A percentile compares a stretch with the other conserved stretches of the same genome.
Conservation (phyloP, 352 stramenopile species). For the Thalassiosira mediterranea region DNA sequence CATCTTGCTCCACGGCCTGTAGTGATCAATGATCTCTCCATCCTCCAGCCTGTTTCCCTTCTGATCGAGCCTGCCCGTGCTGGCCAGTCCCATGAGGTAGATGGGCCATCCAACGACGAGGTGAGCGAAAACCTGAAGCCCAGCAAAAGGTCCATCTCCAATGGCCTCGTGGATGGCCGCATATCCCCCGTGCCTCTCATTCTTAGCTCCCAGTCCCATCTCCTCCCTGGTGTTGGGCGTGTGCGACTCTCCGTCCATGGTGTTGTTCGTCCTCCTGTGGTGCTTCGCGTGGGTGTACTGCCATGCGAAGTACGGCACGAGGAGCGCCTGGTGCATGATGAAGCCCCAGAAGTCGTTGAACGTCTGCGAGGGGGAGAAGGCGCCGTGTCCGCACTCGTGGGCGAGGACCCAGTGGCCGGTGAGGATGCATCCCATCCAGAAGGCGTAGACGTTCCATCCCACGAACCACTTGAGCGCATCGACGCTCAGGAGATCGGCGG, state of each 20-base stretch:
- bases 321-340: slow-evolving; percentile 94
- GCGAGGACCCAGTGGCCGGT: slow-evolving; percentile 97
- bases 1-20: slow-evolving; percentile 93
- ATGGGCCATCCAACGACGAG: slow-evolving; percentile 94
- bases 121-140: slow-evolving; percentile 92
- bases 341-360: slow-evolving; percentile 96
- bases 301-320: slow-evolving; percentile 99
- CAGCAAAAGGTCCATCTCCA: slow-evolving; percentile 91
- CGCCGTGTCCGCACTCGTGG: slow-evolving; percentile 97
- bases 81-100: slow-evolving; percentile 96
- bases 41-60: slow-evolving; percentile 68
- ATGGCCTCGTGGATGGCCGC: slow-evolving; percentile 87
- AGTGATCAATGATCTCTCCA: slow-evolving; percentile 89
- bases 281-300: slow-evolving; percentile 88
- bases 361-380: slow-evolving; percentile 91
- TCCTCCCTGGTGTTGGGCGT: slow-evolving; percentile 89
- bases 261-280: slow-evolving; percentile 84
- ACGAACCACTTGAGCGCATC: slow-evolving; percentile 65
- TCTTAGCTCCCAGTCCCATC: slow-evolving; percentile 68
- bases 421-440: slow-evolving; percentile 95
- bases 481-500: slow-evolving; percentile 43
- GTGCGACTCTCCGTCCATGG: slow-evolving; percentile 97
- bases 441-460: slow-evolving; percentile 95
- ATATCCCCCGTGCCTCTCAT: slow-evolving; percentile 74
- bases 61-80: slow-evolving; percentile 67